Percentiles rank a stretch among this genome's conserved stretches.
phyloP scores from a whole-genome alignment of 306 rosid species.

The Cicer yamashitae region DNA sequence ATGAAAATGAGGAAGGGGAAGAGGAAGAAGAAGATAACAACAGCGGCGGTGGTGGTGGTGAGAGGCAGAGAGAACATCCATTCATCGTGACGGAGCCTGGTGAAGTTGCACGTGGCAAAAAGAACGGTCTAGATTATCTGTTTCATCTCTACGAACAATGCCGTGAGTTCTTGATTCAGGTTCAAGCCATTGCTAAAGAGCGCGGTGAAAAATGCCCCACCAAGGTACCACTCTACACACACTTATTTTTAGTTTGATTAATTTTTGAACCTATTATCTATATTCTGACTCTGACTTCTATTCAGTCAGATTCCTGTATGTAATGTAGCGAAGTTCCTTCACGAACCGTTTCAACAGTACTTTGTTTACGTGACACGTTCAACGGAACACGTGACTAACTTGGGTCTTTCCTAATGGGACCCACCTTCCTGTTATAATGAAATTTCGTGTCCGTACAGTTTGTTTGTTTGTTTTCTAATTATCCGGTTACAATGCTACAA shows the following conservation, averaged over 20 bases:
- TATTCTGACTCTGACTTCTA: constrained; percentile 14
- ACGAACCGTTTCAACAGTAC: constrained; percentile 21
- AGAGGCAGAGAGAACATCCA: constrained; percentile 92
- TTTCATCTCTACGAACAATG: constrained; percentile 95
- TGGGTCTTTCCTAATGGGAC: constrained; percentile 45
- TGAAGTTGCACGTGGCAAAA: constrained; percentile 98
- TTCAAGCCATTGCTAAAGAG: constrained; percentile 84
- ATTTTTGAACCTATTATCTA: neutral
- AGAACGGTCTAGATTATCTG: constrained; percentile 93
- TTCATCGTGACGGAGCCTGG: constrained; percentile 97
- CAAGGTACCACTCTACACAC: constrained; percentile 57
- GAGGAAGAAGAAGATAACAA: constrained; percentile 46
- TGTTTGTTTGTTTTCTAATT: neutral
- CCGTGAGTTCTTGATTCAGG: constrained; percentile 86
- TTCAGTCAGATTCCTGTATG: constrained; percentile 19
- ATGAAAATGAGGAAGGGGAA: constrained; percentile 49
- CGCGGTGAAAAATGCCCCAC: constrained; percentile 98
- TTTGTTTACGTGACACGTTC: constrained; percentile 33
- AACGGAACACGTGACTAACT: constrained; percentile 56
- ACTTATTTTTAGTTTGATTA: neutral
- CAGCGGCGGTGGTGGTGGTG: constrained; percentile 32
- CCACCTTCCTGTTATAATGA: constrained; percentile 19
- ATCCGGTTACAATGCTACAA: constrained; percentile 37
- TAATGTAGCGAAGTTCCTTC: constrained; percentile 28
- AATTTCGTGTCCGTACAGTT: constrained; percentile 32